These are phyloP conservation scores for Kluyveromyces sp. DNA, from an alignment of 1,139 yeast species.

Conservation along the genomic window DNA sequence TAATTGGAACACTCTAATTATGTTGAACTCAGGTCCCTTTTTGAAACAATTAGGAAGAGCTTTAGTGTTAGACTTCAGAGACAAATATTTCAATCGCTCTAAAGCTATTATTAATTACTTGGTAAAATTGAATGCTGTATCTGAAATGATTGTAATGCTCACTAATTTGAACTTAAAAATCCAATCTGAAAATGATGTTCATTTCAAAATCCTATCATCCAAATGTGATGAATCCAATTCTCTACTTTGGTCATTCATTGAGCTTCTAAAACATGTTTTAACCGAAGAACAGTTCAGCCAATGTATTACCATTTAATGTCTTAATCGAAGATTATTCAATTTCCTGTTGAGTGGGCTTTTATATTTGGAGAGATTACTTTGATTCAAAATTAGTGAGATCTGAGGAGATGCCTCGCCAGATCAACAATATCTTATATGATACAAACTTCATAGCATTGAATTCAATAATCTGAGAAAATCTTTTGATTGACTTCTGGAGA, in stretches of 20 bases:
- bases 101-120: conserved; percentile 44
- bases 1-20: conserved; percentile 45
- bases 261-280: conserved; percentile 49
- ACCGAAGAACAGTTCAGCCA: conserved; percentile 32
- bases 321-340: conserved; percentile 42
- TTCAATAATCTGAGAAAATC: conserved; percentile 34
- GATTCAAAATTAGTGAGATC: conserved; percentile 6
- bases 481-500: conserved; percentile 67
- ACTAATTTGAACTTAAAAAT: conserved; percentile 44
- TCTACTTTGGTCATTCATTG: conserved; percentile 56
- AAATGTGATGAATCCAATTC: conserved; percentile 65
- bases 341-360: conserved; percentile 65
- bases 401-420: conserved; percentile 5
- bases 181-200: conserved; percentile 39
- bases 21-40: conserved; percentile 58
- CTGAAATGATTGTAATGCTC: conserved; percentile 61
- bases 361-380: conserved; percentile 57
- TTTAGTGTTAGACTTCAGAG: conserved; percentile 58
- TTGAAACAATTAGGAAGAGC: conserved; percentile 50
- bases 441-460: conserved; percentile 26
- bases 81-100: conserved; percentile 43
- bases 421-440: conserved; percentile 11
- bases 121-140: conserved; percentile 38
- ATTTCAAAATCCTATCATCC: conserved; percentile 65
- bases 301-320: conserved; percentile 40